Conservation (phyloP, 2,329 filamentous ascomycete species). For the Colletotrichum sp. region DNA sequence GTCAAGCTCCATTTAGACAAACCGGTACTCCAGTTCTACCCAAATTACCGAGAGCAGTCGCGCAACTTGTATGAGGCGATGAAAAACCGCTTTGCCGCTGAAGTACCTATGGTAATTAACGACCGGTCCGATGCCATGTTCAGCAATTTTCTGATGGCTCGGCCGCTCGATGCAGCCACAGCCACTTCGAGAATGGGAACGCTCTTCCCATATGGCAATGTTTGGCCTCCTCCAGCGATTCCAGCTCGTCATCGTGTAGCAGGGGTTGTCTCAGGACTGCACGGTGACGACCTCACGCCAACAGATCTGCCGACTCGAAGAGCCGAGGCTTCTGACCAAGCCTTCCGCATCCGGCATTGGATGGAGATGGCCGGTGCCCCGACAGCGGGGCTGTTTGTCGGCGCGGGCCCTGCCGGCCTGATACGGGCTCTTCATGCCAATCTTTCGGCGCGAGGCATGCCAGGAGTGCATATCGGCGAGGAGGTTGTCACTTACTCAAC, state of each 20-base stretch:
- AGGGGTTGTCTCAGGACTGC: constrained; percentile 32
- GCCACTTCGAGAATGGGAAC: constrained; percentile 32
- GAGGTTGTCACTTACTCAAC: constrained; percentile 71
- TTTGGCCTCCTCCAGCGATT: constrained; percentile 80
- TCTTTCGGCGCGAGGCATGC: constrained; percentile 27
- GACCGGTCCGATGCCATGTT: constrained; percentile 56
- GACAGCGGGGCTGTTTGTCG: constrained; percentile 30
- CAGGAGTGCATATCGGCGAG: constrained; percentile 57
- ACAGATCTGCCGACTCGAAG: constrained; percentile 50
- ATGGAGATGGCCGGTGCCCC: constrained; percentile 63
- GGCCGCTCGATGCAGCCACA: constrained; percentile 45
- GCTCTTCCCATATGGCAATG: constrained; percentile 50
- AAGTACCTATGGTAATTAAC: constrained; percentile 58
- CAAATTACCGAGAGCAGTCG: constrained; percentile 7
- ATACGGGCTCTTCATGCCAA: constrained; percentile 23
- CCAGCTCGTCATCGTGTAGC: constrained; percentile 64
- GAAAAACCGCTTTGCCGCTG: constrained; percentile 45
- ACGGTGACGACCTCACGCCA: constrained; percentile 29
- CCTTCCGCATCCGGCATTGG: constrained; percentile 80
- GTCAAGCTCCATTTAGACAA: constrained; percentile 77
- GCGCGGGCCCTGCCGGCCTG: constrained; percentile 29
- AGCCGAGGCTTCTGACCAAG: constrained; percentile 68
- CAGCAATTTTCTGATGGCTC: constrained; percentile 72
- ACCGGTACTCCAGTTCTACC: constrained; percentile 67
- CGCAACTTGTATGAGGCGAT: not conserved